Percentiles rank a stretch among this genome's conserved stretches.
phyloP scores from a whole-genome alignment of 1,139 yeast species.

The Nakaseomyces glabratus region DNA sequence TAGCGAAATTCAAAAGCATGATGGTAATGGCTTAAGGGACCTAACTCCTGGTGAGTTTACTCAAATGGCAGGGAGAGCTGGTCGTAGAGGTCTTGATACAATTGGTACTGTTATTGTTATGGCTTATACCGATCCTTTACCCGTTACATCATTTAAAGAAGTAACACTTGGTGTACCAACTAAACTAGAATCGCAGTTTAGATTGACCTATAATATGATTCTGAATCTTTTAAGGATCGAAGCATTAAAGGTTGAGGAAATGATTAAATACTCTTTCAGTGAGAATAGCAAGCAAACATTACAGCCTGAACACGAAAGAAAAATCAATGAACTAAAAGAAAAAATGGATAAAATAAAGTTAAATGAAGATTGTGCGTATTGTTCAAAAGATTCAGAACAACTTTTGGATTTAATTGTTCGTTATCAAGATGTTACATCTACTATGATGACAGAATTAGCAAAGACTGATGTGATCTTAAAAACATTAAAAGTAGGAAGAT shows the following conservation, averaged over 20 bases:
- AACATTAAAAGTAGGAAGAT: constrained; percentile 48
- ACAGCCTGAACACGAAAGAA: constrained; percentile 75
- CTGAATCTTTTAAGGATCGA: constrained; percentile 83
- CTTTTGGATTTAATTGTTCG: constrained; percentile 40
- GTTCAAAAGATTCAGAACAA: constrained; percentile 36
- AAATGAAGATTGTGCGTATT: constrained; percentile 32
- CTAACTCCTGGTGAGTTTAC: constrained; percentile 93
- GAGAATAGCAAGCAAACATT: constrained; percentile 82
- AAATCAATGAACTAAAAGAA: constrained; percentile 45
- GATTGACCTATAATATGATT: constrained; percentile 93
- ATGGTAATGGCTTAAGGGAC: constrained; percentile 73
- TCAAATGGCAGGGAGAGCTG: constrained; percentile 99
- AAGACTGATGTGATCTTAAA: constrained; percentile 41
- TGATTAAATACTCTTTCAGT: constrained; percentile 92
- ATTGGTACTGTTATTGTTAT: constrained; percentile 95
- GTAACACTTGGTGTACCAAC: constrained; percentile 85
- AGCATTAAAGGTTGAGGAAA: constrained; percentile 90
- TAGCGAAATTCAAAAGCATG: constrained; percentile 77
- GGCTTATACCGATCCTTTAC: constrained; percentile 68
- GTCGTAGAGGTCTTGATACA: constrained; percentile 89
- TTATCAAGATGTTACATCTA: constrained; percentile 38
- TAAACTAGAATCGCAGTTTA: constrained; percentile 79
- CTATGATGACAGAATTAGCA: constrained; percentile 42
- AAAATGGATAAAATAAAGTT: constrained; percentile 37
- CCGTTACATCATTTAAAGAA: constrained; percentile 54